phyloP scores from a whole-genome alignment of 495 filamentous ascomycete species.

The Beverwykella pulmonaria region DNA sequence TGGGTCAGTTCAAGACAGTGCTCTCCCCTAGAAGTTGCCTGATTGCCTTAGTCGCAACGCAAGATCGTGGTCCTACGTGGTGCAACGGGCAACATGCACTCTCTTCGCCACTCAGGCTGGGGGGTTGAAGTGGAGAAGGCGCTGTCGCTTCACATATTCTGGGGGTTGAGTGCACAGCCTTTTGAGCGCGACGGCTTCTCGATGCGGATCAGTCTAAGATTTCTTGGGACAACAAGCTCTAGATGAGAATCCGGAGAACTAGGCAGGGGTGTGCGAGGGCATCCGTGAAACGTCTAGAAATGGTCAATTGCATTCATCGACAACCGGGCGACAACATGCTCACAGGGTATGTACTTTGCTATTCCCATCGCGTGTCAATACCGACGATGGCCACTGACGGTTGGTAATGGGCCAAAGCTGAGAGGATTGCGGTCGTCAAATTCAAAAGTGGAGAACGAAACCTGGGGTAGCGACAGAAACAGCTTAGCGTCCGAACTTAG shows the following conservation, averaged over 20 bases:
- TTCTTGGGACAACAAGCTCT: not conserved
- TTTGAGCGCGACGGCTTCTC: not conserved
- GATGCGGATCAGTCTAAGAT: not conserved
- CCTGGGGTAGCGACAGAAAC: not conserved
- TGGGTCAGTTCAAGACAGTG: no score
- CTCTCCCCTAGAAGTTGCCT: no score
- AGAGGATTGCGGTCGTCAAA: not conserved
- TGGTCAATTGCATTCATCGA: not conserved
- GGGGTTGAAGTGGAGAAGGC: not conserved
- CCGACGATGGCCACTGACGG: not conserved
- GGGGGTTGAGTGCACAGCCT: not conserved
- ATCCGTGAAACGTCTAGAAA: not conserved
- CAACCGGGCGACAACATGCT: not conserved
- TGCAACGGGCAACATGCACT: no score
- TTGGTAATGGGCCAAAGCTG: conserved; percentile 11
- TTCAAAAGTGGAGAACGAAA: not conserved
- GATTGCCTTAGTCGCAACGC: no score
- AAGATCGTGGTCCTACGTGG: no score
- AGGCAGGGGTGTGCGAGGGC: not conserved
- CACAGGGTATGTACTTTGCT: not conserved
- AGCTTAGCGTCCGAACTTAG: not conserved
- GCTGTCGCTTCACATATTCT: not conserved
- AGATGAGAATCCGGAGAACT: not conserved
- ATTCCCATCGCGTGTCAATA: not conserved
- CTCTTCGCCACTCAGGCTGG: not conserved